phyloP scores from a whole-genome alignment of 139 green algal genomes.

The Parachlorella kessleri region DNA sequence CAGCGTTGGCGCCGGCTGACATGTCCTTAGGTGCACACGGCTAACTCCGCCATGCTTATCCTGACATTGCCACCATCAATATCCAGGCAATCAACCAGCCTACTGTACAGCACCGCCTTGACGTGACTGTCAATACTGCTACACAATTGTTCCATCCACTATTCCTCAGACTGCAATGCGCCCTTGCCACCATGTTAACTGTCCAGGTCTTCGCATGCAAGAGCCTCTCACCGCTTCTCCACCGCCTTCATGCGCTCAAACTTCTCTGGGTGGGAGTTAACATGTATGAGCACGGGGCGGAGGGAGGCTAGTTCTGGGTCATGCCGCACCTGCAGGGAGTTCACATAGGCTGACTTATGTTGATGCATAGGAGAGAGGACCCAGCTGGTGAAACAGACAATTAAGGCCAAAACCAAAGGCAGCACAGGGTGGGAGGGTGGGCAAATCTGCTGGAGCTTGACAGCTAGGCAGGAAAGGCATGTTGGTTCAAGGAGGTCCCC shows the following conservation, averaged over 20 bases:
- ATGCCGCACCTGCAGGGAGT: constrained; percentile 21
- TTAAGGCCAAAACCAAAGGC: constrained; percentile 47
- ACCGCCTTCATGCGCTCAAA: constrained; percentile 60
- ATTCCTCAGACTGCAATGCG: too few relatives aligned
- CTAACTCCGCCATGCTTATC: too few relatives aligned
- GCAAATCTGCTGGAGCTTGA: neutral
- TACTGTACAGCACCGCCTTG: too few relatives aligned
- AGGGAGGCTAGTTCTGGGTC: constrained; percentile 33
- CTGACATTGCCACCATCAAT: too few relatives aligned
- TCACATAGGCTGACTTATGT: neutral
- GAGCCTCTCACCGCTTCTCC: constrained; percentile 45
- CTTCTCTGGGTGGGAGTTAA: constrained; percentile 86
- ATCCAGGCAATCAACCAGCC: too few relatives aligned
- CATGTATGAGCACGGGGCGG: constrained; percentile 66
- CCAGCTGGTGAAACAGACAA: neutral
- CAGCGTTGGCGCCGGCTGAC: too few relatives aligned
- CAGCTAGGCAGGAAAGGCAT: neutral
- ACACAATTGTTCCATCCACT: too few relatives aligned
- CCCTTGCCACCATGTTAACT: too few relatives aligned
- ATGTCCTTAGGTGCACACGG: too few relatives aligned
- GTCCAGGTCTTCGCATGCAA: too few relatives aligned
- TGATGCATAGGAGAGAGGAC: neutral
- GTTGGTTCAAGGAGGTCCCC: neutral
- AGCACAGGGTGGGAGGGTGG: constrained; percentile 41
- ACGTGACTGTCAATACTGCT: too few relatives aligned